Conservation (phyloP, 441 rosid genomes). For the Erodium texanum region DNA sequence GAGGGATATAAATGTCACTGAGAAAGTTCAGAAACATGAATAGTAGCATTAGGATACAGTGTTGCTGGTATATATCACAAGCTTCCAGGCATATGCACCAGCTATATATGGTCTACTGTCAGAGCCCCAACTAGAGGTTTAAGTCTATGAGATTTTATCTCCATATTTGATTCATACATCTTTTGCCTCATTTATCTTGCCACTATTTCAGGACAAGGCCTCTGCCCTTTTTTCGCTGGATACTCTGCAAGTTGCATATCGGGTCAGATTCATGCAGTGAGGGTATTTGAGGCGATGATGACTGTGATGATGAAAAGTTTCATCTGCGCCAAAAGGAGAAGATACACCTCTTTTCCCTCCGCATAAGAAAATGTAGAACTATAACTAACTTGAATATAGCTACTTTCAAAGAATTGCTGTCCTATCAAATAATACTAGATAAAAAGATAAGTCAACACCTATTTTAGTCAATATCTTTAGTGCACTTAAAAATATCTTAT, state of each 20-base stretch:
- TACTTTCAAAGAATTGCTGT: neutral
- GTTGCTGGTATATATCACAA: slow-evolving; percentile 24
- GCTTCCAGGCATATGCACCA: slow-evolving; percentile 73
- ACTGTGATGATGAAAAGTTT: slow-evolving; percentile 88
- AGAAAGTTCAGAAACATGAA: neutral
- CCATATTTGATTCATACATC: slow-evolving; percentile 5
- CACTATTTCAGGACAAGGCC: slow-evolving; percentile 80
- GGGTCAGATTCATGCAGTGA: slow-evolving; percentile 66
- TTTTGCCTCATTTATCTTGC: neutral
- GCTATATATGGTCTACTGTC: slow-evolving; percentile 60
- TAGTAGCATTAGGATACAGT: neutral
- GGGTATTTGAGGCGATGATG: slow-evolving; percentile 59
- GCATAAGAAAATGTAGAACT: neutral
- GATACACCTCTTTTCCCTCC: neutral
- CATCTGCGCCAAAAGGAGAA: neutral
- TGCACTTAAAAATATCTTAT: neutral
- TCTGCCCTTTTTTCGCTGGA: slow-evolving; percentile 91
- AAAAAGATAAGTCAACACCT: neutral
- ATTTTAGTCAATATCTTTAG: neutral
- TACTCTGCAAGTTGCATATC: slow-evolving; percentile 78
- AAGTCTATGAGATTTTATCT: slow-evolving; percentile 10
- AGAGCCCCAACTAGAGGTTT: slow-evolving; percentile 97
- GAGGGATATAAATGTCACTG: neutral
- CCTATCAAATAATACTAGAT: neutral
- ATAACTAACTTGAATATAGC: neutral